Percentiles rank a stretch among this genome's conserved stretches.
Conservation (phyloP, 129 eudicot genomes). For the Lactuca sativa region DNA sequence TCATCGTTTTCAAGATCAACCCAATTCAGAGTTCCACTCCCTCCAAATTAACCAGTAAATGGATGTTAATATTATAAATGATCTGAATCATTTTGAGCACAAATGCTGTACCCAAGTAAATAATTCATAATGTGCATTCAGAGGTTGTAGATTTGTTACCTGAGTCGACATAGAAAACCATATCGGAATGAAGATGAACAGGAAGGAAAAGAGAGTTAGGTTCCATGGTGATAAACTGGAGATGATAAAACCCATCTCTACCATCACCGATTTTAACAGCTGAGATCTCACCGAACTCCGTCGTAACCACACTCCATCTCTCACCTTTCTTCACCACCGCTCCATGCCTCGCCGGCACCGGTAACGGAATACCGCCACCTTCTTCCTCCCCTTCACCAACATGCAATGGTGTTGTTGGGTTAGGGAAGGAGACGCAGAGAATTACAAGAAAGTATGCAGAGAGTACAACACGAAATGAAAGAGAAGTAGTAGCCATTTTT, state of each 20-base stretch:
- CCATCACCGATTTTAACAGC: slow-evolving; percentile 51
- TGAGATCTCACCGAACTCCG: slow-evolving; percentile 64
- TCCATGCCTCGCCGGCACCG: slow-evolving; percentile 29
- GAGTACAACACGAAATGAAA: background rate
- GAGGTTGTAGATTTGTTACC: slow-evolving; percentile 38
- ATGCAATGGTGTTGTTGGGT: slow-evolving; percentile 2
- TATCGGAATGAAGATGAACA: slow-evolving; percentile 68
- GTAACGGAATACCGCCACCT: slow-evolving; percentile 13
- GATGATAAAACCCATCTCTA: slow-evolving; percentile 51
- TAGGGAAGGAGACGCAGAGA: slow-evolving; percentile 7
- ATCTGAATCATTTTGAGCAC: background rate
- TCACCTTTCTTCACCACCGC: slow-evolving; percentile 45
- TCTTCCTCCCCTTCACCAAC: slow-evolving; percentile 14
- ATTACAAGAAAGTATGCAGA: slow-evolving; percentile 12
- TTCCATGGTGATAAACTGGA: slow-evolving; percentile 76
- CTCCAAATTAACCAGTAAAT: slow-evolving; percentile 26
- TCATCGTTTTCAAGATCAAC: slow-evolving; percentile 36
- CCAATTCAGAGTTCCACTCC: slow-evolving; percentile 68
- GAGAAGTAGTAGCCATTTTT: slow-evolving; percentile 4
- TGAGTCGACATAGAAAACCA: slow-evolving; percentile 81
- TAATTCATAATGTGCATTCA: background rate
- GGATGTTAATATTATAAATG: background rate
- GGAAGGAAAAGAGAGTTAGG: slow-evolving; percentile 81
- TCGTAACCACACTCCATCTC: slow-evolving; percentile 36
- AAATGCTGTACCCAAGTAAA: background rate